A percentile compares a stretch with the other conserved stretches of the same genome.
These are phyloP conservation scores for Eucalyptus caleyi DNA, from an alignment of 345 rosid species.

Conservation along the genomic window DNA sequence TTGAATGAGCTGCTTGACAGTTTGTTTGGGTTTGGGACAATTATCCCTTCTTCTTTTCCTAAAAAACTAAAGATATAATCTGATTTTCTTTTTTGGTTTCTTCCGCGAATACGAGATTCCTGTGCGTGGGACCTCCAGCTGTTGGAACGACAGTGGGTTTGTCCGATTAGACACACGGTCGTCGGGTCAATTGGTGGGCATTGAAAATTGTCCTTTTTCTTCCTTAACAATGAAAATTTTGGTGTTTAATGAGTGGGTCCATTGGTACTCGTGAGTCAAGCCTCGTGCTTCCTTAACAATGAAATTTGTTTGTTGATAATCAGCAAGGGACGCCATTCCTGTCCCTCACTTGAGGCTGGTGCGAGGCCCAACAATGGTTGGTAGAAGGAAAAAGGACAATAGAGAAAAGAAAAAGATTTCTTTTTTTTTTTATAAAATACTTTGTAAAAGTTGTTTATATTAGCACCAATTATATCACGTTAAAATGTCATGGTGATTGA, in stretches of 20 bases:
- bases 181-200: neutral
- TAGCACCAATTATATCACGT: accelerated
- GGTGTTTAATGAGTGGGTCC: neutral
- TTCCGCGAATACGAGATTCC: neutral
- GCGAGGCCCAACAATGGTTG: neutral
- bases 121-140: neutral
- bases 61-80: neutral
- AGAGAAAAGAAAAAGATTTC: too few species aligned
- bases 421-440: too few species aligned
- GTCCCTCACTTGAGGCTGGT: too few species aligned
- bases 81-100: neutral
- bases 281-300: neutral
- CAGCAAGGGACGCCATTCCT: neutral
- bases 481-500: accelerated
- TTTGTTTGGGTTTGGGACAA: neutral
- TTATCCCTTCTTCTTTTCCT: neutral
- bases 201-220: neutral
- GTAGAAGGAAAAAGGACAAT: neutral
- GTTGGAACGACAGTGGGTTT: neutral
- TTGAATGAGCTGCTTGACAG: neutral
- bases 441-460: too few species aligned
- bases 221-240: neutral
- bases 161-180: neutral
- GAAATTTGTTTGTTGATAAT: neutral
- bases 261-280: neutral